Base-by-base conservation (phyloP, 2,329 filamentous ascomycete species). In the Neopestalotiopsis sp. region DNA sequence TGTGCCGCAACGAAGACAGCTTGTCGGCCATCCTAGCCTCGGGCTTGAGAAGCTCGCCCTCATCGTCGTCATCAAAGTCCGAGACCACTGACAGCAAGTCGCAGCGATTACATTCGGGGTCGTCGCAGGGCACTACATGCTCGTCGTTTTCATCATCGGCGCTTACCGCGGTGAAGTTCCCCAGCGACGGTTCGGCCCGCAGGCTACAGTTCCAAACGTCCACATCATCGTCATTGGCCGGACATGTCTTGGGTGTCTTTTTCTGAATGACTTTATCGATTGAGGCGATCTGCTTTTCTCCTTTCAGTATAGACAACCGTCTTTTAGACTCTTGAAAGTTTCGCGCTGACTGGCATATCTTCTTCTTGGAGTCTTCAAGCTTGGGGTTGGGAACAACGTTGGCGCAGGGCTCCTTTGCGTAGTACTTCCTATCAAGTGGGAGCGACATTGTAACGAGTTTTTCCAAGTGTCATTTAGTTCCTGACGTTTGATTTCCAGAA, bases 121-220 rank as follows among this genome's bases (percentile, higher is more conserved):
- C 32, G 20, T 32, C 59, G 32, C 59, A 62, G 1, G 59, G 59
- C 4, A 62, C 59, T 9, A 32, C 1, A 24, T 62, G 59, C n/a
- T 40, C 59, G 14, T 62, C 30, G 40, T 40, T 32, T 3, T 62
- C 40, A 32, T 62, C 59, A 5, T 34, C 28, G 1, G 17, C 32
- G 30, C 59, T 62, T 20, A 62, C 59, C n/a, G 40, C 59, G 10
- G 59, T 62, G 9, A 62, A 62, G 10, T 62, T 20, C 3, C 28
- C 34, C 0, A 34, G 13, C 1, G 59, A 62, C 12, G 32, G 59
- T 5, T 28, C 14, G 10, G 59, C 17, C 13, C 30, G 59, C n/a
- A 40, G 12, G n/a, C 59, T 30, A n/a, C 17, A 13, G n/a, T 62
- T 30, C 59, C 59, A 62, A 2, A 40, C 32, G 34, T 62, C 59